Base-by-base conservation (phyloP, 768 basidiomycete genomes). In the Symmetrospora coprosmae region DNA sequence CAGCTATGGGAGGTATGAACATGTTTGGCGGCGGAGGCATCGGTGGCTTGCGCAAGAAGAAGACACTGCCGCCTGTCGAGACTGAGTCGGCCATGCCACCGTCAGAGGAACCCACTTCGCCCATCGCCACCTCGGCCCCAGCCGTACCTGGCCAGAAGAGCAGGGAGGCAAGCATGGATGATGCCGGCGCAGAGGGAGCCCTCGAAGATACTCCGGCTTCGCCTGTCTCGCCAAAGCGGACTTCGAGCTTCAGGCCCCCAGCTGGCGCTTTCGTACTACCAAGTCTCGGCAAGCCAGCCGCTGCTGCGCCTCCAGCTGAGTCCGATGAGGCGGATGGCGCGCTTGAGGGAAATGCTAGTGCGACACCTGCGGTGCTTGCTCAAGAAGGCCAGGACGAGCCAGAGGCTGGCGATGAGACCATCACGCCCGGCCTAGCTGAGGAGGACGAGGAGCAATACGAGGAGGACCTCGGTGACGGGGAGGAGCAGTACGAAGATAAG, bases 1-100 rank as follows among this genome's bases (percentile, higher is more conserved):
- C 62, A 4, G 53, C 52, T 8, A 46, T 63, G 62, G 62, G 62
- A 27, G 62, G 62, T 3, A 38, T 59, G 62, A 63, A 63, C 19
- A 46, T 47, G 41, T 41, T 28, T 8, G 31, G 41, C 23, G 23
- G 49, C 49, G 49, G n/a, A n/a, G n/a, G n/a, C n/a, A n/a, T n/a
- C n/a, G n/a, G n/a, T n/a, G n/a, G n/a, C n/a, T n/a, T 9, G 17
- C 43, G 31, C 11, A 34, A 50, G 49, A 50, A 50, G 31, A 35
- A 50, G 11, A 28, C 27, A 34, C 21, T 50, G 45, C 45, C 45
- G 45, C 16, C 14, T 11, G 45, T 30, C 25, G 34, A n/a, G 30
- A 33, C 28, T 23, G 35, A 37, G 35, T 28, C 30, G 39, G 52
- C 8, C 8, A 8, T 7, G 25, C 17, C 52, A 6, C 11, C 16